phyloP scores from a whole-genome alignment of 2,329 filamentous ascomycete species.

The Elsinoe perseae region DNA sequence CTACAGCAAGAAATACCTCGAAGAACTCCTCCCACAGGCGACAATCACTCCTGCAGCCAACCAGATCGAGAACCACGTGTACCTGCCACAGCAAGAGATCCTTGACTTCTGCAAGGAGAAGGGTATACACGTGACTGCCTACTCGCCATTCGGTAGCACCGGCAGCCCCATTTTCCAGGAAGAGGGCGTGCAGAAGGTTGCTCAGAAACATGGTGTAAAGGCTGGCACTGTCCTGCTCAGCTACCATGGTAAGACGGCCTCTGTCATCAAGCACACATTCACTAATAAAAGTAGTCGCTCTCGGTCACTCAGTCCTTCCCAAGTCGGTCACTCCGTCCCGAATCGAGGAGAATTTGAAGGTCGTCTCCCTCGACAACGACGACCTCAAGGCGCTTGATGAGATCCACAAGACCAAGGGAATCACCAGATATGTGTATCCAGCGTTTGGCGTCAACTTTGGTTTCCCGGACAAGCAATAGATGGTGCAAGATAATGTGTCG shows the following conservation, averaged over 20 bases:
- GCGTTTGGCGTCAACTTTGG: slow-evolving; percentile 43
- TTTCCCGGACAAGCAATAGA: slow-evolving; percentile 41
- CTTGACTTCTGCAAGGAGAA: slow-evolving; percentile 60
- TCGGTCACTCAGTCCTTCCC: slow-evolving; percentile 62
- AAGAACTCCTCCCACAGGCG: slow-evolving; percentile 48
- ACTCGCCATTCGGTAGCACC: slow-evolving; percentile 47
- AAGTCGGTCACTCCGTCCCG: slow-evolving; percentile 63
- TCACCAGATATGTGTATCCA: slow-evolving; percentile 43
- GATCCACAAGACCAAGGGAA: slow-evolving; percentile 41
- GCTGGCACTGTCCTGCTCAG: slow-evolving; percentile 57
- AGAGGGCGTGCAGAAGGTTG: slow-evolving; percentile 40
- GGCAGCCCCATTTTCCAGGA: slow-evolving; percentile 43
- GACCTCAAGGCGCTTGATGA: slow-evolving; percentile 49
- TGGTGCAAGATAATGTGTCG: background rate
- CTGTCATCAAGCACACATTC: background rate
- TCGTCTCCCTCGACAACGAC: slow-evolving; percentile 56
- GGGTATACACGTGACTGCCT: slow-evolving; percentile 65
- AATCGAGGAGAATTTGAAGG: slow-evolving; percentile 62
- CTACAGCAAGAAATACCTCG: slow-evolving; percentile 41
- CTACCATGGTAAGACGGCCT: slow-evolving; percentile 56
- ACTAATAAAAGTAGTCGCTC: slow-evolving; percentile 46
- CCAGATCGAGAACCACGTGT: slow-evolving; percentile 68
- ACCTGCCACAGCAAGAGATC: slow-evolving; percentile 63
- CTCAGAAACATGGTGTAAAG: slow-evolving; percentile 43
- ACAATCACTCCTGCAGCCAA: slow-evolving; percentile 60